Evolutionary conservation across 2,329 filamentous ascomycete genomes (phyloP).

Genomic region (Calonectria pauciramosa): DNA sequence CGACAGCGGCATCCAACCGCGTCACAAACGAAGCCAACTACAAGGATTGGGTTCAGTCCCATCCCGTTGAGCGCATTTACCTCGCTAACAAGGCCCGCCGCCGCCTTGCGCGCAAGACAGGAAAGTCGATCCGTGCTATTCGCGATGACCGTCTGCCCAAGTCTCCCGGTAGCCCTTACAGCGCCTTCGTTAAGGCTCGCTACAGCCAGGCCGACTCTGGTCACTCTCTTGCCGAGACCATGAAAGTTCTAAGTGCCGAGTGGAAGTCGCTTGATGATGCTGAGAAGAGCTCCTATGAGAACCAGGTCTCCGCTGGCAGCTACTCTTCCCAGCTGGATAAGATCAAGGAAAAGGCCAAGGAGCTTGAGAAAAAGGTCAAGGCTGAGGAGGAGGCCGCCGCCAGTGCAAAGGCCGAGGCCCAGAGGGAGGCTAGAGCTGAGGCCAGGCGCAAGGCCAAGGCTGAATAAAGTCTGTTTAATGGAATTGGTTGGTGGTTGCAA

Average conservation of each 20-base stretch:
- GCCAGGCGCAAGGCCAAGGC: neutral
- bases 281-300: conserved; percentile 58
- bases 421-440: conserved; percentile 3
- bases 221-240: conserved; percentile 29
- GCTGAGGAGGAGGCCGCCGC: conserved; percentile 33
- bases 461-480: neutral
- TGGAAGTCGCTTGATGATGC: conserved; percentile 31
- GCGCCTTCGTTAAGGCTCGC: conserved; percentile 53
- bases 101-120: conserved; percentile 54
- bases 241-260: conserved; percentile 51
- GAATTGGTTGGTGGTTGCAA: neutral
- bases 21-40: conserved; percentile 54
- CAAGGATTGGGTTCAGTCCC: conserved; percentile 63
- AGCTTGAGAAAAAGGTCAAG: conserved; percentile 45
- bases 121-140: conserved; percentile 49
- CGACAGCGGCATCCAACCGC: conserved; percentile 55
- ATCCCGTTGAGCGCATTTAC: conserved; percentile 56
- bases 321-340: conserved; percentile 40
- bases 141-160: conserved; percentile 64
- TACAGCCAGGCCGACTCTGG: conserved; percentile 39
- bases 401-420: neutral
- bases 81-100: conserved; percentile 64
- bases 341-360: conserved; percentile 49
- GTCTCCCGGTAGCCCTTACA: conserved; percentile 49
- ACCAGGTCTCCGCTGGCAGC: conserved; percentile 42